Evolutionary conservation across 257 asterid genomes (phyloP), one percentile per base, ranked within the genome.

Genomic region (Scutellaria galericulata): DNA sequence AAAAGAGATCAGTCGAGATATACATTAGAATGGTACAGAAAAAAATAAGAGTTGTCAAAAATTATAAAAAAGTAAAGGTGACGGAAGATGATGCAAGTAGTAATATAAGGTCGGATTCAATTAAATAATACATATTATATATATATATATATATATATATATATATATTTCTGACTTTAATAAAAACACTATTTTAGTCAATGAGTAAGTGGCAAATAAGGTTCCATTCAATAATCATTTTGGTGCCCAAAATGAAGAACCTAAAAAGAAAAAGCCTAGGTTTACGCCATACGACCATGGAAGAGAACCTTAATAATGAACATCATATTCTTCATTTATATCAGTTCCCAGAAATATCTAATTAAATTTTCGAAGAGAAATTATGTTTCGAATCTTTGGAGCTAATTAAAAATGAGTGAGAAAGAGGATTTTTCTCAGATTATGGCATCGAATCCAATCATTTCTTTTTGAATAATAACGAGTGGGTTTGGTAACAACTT

Each of bases 121-220:
- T 50, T n/a, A 13, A 50, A 0, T 18, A 18, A 18, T 18, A 0
- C 18, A 51, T 6, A 51, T n/a, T n/a, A n/a, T n/a, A n/a, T n/a
- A n/a, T n/a, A n/a, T n/a, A n/a, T n/a, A n/a, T n/a, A n/a, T n/a
- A n/a, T n/a, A n/a, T n/a, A n/a, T n/a, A n/a, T n/a, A n/a, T n/a
- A 13, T 52, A 37, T 60, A 9, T 11, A 39, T 31, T 60, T n/a
- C 6, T 60, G 2, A 3, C 50, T 3, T 7, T 24, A 27, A 57
- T 27, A 10, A 12, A 57, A 31, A 11, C 64, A 60, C 86, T 81
- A 68, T 79, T 86, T 68, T 74, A 66, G 88, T 77, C 81, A 81
- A 80, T 71, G 81, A 64, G 47, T 47, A 24, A 82, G 68, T 65
- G 83, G 80, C 31, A 63, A 75, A 66, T 69, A 58, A 11, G 64